phyloP scores from a whole-genome alignment of 169 alveolate genomes.

The Ichthyophthirius multifiliis region DNA sequence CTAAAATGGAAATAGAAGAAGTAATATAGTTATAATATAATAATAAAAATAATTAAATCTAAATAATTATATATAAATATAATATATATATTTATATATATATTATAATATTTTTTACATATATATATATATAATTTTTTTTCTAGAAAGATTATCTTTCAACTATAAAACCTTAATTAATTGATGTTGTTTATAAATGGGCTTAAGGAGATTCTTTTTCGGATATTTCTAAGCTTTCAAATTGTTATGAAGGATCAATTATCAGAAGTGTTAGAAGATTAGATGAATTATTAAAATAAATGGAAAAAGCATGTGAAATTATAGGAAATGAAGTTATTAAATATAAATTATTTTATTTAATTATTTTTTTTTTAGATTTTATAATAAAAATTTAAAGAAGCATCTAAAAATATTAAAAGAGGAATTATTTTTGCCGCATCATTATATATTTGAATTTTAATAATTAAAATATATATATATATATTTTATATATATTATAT shows the following conservation, averaged over 20 bases:
- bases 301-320: slow-evolving; percentile 95
- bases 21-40: too few species aligned
- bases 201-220: slow-evolving; percentile 94
- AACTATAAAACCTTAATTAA: slow-evolving; percentile 91
- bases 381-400: slow-evolving; percentile 91
- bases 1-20: slow-evolving; percentile 84
- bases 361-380: too few species aligned
- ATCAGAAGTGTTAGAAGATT: slow-evolving; percentile 90
- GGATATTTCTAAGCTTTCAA: slow-evolving; percentile 91
- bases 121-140: background rate
- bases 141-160: slow-evolving; percentile 86
- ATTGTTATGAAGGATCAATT: slow-evolving; percentile 97
- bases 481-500: too few species aligned
- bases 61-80: too few species aligned
- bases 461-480: background rate
- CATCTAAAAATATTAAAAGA: slow-evolving; percentile 92
- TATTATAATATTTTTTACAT: slow-evolving; percentile 42
- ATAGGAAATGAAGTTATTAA: slow-evolving; percentile 95
- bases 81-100: slow-evolving; percentile 83
- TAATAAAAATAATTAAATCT: too few species aligned
- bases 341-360: too few species aligned
- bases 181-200: slow-evolving; percentile 96
- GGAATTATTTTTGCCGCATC: slow-evolving; percentile 99
- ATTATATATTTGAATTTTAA: slow-evolving; percentile 79
- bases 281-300: slow-evolving; percentile 97